Conservation (phyloP, 805 yeast genomes). For the Millerago galiae region DNA sequence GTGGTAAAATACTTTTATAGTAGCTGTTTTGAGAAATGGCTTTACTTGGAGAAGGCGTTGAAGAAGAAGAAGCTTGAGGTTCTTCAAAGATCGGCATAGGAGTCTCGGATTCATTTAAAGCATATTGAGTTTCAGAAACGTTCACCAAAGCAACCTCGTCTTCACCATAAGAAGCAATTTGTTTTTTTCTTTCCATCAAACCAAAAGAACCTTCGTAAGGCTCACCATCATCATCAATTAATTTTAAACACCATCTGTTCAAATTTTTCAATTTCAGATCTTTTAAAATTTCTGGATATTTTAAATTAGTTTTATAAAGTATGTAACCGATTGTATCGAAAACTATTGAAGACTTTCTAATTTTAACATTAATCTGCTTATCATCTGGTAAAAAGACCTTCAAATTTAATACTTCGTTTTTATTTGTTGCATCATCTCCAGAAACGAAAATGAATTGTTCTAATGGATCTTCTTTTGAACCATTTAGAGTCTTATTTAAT, state of each 20-base stretch:
- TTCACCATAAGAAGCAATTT: constrained; percentile 65
- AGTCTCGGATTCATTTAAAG: constrained; percentile 42
- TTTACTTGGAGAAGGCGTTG: constrained; percentile 6
- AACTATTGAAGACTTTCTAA: constrained; percentile 36
- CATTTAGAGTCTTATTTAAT: constrained; percentile 31
- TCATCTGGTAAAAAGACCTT: constrained; percentile 24
- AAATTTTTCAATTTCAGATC: constrained; percentile 35
- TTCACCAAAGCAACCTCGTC: constrained; percentile 75
- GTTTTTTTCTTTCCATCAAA: constrained; percentile 62
- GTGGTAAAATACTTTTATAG: constrained; percentile 32
- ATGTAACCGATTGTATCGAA: constrained; percentile 52
- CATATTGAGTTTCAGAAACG: constrained; percentile 40
- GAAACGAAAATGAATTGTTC: constrained; percentile 34
- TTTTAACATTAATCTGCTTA: constrained; percentile 18
- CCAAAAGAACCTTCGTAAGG: constrained; percentile 90
- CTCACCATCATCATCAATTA: constrained; percentile 92
- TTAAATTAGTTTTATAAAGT: constrained; percentile 23
- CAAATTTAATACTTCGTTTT: constrained; percentile 16
- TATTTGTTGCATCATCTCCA: constrained; percentile 22
- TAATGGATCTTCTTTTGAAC: constrained; percentile 32
- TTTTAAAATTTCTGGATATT: constrained; percentile 5
- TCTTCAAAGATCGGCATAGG: constrained; percentile 39
- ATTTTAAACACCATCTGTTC: constrained; percentile 66
- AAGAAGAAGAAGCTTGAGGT: constrained; percentile 3
- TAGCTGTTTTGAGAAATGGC: constrained; percentile 26